A percentile compares a stretch with the other conserved stretches of the same genome.
phyloP scores from a whole-genome alignment of 768 basidiomycete species.

The Mycena indigotica region DNA sequence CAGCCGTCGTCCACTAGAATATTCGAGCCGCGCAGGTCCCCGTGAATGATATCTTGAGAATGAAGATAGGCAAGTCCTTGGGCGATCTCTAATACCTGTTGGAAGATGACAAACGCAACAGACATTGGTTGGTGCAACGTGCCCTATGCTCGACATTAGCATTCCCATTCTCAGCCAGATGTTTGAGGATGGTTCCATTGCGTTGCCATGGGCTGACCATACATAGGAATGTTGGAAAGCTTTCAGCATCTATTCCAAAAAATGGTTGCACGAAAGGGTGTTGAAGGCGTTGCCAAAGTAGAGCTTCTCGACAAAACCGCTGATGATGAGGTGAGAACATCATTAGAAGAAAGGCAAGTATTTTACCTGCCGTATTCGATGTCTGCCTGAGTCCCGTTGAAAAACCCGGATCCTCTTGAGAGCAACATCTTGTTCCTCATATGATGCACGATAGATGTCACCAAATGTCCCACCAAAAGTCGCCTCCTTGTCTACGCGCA shows the following conservation, averaged over 20 bases:
- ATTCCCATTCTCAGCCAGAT: conserved; percentile 33
- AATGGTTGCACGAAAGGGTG: conserved; percentile 41
- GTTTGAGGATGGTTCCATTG: conserved; percentile 26
- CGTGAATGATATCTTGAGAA: conserved; percentile 40
- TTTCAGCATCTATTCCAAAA: conserved; percentile 34
- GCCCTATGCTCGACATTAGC: conserved; percentile 32
- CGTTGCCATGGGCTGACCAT: conserved; percentile 43
- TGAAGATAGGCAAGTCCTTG: conserved; percentile 38
- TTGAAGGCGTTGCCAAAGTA: conserved; percentile 33
- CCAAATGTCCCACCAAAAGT: conserved; percentile 32
- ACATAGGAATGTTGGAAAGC: conserved; percentile 31
- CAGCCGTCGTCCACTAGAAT: conserved; percentile 28
- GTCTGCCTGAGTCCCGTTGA: conserved; percentile 18
- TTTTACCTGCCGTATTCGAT: conserved; percentile 23
- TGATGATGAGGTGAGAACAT: conserved; percentile 1
- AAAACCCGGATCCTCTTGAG: conserved; percentile 33
- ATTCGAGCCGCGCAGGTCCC: conserved; percentile 44
- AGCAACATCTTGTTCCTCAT: conserved; percentile 26
- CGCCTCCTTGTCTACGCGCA: conserved; percentile 24
- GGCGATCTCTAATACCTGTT: conserved; percentile 35
- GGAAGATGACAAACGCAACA: too few relatives aligned
- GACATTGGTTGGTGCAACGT: too few relatives aligned
- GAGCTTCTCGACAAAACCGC: conserved; percentile 33
- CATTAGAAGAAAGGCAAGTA: neutral
- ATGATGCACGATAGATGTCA: conserved; percentile 30